These are phyloP conservation scores for Aurantiochytrium sp. DNA, from an alignment of 108 stramenopile genomes.

Conservation along the genomic window DNA sequence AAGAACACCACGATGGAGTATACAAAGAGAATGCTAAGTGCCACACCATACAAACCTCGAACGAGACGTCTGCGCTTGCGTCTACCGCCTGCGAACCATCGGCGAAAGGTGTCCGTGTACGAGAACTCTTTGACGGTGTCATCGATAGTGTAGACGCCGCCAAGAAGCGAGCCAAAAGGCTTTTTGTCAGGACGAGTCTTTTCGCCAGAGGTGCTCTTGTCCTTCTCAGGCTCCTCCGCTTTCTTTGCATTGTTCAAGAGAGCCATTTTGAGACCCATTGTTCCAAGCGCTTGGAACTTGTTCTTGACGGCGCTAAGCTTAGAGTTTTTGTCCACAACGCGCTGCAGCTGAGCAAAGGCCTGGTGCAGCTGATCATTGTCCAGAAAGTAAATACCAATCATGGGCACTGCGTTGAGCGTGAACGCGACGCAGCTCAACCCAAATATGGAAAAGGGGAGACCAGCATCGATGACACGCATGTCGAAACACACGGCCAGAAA, in stretches of 20 bases:
- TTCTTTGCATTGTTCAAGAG: not conserved
- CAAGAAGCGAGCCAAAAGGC: not conserved
- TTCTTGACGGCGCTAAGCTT: conserved; percentile 8
- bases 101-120: not conserved
- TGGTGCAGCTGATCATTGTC: conserved; percentile 9
- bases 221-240: not conserved
- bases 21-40: not conserved
- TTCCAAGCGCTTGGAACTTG: conserved; percentile 4
- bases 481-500: conserved; percentile 3
- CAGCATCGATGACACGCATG: not conserved
- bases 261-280: conserved; percentile 14
- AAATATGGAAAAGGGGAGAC: not conserved
- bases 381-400: not conserved
- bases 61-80: not conserved
- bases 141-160: not conserved
- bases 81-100: not conserved
- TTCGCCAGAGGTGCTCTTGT: not conserved
- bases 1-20: not conserved
- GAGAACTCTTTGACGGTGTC: not conserved
- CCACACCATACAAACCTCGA: not conserved
- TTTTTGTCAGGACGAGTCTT: not conserved
- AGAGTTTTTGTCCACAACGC: not conserved
- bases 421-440: not conserved
- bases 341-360: not conserved
- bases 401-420: not conserved